Conservation (phyloP, 441 rosid species). For the Raphanus hybrid region DNA sequence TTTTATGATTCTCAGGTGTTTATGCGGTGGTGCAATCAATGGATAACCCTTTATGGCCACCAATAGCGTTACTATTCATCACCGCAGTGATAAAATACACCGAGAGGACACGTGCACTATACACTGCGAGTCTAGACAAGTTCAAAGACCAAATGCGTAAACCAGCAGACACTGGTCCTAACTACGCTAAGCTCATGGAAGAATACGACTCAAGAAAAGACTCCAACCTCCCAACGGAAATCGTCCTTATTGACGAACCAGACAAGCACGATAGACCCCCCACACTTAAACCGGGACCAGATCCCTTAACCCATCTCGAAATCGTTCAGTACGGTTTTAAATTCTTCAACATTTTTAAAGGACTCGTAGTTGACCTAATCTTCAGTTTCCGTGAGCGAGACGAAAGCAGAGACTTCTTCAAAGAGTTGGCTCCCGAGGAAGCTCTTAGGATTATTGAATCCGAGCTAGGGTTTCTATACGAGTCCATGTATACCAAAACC, state of each 20-base stretch:
- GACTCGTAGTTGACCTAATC: constrained; percentile 53
- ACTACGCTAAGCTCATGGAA: constrained; percentile 62
- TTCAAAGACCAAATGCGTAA: constrained; percentile 56
- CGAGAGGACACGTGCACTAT: constrained; percentile 61
- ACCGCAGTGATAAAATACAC: constrained; percentile 56
- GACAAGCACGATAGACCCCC: constrained; percentile 36
- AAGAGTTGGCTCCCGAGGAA: constrained; percentile 22
- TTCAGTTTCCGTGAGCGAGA: constrained; percentile 45
- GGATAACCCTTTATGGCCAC: constrained; percentile 46
- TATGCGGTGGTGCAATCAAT: constrained; percentile 55
- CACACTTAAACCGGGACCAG: not conserved
- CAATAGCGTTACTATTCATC: constrained; percentile 45
- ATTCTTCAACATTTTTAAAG: constrained; percentile 50
- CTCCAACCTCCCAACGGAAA: constrained; percentile 44
- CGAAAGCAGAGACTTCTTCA: constrained; percentile 52
- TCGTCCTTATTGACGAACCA: constrained; percentile 43
- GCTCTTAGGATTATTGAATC: constrained; percentile 55
- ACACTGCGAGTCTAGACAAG: constrained; percentile 55
- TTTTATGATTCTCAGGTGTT: constrained; percentile 28
- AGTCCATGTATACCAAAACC: constrained; percentile 55
- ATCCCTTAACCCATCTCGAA: constrained; percentile 30
- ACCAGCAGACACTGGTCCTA: constrained; percentile 53
- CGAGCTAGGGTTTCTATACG: constrained; percentile 65
- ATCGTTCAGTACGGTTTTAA: constrained; percentile 45
- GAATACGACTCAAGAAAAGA: constrained; percentile 47